Evolutionary conservation across 305 asterid species (phyloP), one percentile per base, ranked within the genome.

Genomic region (Fraxinus paxiana): DNA sequence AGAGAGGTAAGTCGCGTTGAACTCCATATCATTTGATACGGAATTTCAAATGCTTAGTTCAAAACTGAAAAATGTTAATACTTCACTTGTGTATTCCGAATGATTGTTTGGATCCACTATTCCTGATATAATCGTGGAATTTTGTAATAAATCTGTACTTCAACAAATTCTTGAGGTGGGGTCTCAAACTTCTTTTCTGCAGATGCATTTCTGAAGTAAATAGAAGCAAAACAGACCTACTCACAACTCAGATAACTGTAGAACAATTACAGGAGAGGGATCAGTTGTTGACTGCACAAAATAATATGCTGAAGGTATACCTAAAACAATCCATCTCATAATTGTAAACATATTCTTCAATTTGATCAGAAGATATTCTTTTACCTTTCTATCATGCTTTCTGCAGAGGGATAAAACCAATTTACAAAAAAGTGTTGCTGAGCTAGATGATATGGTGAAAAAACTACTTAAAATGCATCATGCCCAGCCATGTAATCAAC

Each of bases 261-360:
- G 97, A 92, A 86, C 94, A 92, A 73, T 73, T 93, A 56, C 91
- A 87, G 56, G 97, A 92, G 82, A 90, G 92, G 73, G 94, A 92
- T 84, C 95, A 90, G 88, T 33, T 93, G 90, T 90, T 93, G 81
- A 86, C 86, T 65, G 91, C 97, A 74, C 97, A 94, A 88, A 92
- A 92, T 86, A 92, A 93, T 74, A 91, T 93, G 97, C 90, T 94
- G 24, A 91, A 91, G 94, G 98, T 91, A 85, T 4, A 48, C 17
- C 26, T 69, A 17, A n/a, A 63, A 48, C 70, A 17, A 43, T 38
- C 30, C 54, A 7, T 77, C 56, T 38, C 20, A 79, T 65, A 59
- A 48, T 31, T 84, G 35, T 38, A 6, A 63, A 26, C 56, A 77
- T 24, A n/a, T 72, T 71, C 76, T 72, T 20, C 69, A 75, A 67